Conservation (phyloP, 2,329 filamentous ascomycete genomes). For the Blumeria graminis region DNA sequence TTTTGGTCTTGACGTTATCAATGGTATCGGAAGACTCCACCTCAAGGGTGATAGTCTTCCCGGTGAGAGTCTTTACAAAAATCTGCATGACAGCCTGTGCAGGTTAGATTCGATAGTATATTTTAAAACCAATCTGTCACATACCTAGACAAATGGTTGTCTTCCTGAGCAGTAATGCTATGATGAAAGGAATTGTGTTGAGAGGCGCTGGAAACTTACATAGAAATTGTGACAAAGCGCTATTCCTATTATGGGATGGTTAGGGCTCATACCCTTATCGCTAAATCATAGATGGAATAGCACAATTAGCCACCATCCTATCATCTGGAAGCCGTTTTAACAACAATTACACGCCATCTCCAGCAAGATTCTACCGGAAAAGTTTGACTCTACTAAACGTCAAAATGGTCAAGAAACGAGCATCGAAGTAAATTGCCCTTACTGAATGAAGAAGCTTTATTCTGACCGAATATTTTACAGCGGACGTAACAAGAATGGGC, state of each 20-base stretch:
- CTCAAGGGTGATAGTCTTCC: constrained; percentile 99
- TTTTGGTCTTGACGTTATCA: constrained; percentile 99
- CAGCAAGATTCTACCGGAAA: too few species aligned
- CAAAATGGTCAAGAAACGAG: constrained; percentile 52
- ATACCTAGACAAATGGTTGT: constrained; percentile 15
- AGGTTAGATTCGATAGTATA: not conserved
- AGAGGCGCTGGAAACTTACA: not conserved
- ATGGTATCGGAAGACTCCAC: constrained; percentile 99
- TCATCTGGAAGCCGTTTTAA: too few species aligned
- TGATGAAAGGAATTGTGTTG: not conserved
- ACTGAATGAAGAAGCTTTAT: not conserved
- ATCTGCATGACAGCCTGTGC: constrained; percentile 23
- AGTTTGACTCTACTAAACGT: constrained; percentile 12
- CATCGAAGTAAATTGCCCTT: constrained; percentile 30
- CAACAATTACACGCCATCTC: too few species aligned
- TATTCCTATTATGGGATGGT: not conserved
- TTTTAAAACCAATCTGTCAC: not conserved
- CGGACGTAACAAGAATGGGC: constrained; percentile 99
- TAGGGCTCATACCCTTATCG: not conserved
- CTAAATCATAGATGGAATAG: not conserved
- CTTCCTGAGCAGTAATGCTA: constrained; percentile 12
- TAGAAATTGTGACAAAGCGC: not conserved
- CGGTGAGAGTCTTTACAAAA: constrained; percentile 76
- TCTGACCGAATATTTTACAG: constrained; percentile 21
- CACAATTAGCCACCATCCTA: too few species aligned